These are phyloP conservation scores for Lentinula boryana DNA, from an alignment of 768 basidiomycete genomes.

Conservation along the genomic window DNA sequence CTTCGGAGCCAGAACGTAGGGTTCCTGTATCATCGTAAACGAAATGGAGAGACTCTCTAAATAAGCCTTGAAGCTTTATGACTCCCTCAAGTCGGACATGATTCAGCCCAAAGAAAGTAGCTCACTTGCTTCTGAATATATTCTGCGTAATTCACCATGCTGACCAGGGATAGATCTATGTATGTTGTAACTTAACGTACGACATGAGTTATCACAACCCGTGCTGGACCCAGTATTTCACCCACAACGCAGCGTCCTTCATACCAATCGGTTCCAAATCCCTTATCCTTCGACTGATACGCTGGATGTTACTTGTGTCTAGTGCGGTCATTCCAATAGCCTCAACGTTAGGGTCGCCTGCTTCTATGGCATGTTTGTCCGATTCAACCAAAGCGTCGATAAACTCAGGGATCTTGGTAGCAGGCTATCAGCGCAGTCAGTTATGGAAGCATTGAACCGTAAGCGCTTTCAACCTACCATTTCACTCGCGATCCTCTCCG, in stretches of 20 bases:
- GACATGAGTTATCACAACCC: background rate
- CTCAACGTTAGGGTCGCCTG: background rate
- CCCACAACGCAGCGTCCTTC: background rate
- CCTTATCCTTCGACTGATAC: background rate
- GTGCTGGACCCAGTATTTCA: background rate
- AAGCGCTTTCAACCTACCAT: constrained; percentile 21
- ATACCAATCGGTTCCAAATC: background rate
- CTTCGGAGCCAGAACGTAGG: constrained; percentile 85
- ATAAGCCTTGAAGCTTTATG: background rate
- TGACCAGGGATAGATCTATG: too few species aligned
- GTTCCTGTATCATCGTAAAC: background rate
- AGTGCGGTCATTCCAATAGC: background rate
- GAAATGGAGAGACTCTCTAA: background rate
- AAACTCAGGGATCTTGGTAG: constrained; percentile 24
- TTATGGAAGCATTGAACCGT: background rate
- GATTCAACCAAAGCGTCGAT: constrained; percentile 15
- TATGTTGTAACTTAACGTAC: too few species aligned
- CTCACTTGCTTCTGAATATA: too few species aligned
- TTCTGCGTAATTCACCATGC: too few species aligned
- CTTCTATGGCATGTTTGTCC: constrained; percentile 8
- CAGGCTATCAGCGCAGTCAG: constrained; percentile 18
- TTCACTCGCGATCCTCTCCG: constrained; percentile 19
- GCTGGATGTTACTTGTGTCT: background rate
- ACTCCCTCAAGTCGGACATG: background rate
- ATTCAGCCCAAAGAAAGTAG: background rate